Evolutionary conservation across 2,329 filamentous ascomycete genomes (phyloP).

Genomic region (Neofusicoccum umdonicola): DNA sequence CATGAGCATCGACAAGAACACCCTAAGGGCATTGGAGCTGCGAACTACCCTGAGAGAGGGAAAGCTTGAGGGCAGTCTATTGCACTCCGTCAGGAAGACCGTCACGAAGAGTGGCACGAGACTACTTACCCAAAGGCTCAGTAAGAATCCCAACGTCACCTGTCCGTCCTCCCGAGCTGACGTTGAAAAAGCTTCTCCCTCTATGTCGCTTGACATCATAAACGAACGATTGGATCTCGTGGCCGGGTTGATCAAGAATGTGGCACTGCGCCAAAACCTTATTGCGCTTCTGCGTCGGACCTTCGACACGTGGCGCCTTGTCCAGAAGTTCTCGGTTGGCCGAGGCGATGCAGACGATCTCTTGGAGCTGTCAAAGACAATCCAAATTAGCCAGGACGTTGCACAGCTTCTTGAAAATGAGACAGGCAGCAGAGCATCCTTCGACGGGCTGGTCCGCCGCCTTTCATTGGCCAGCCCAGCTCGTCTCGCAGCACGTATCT

Average conservation of each 20-base stretch:
- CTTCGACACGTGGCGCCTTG: conserved; percentile 81
- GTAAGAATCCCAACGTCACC: conserved; percentile 40
- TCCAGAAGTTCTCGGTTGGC: conserved; percentile 92
- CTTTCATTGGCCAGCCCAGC: conserved; percentile 66
- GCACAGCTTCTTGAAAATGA: conserved; percentile 44
- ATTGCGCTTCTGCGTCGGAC: conserved; percentile 67
- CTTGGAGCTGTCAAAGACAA: conserved; percentile 76
- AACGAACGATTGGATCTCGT: conserved; percentile 79
- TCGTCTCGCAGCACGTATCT: conserved; percentile 68
- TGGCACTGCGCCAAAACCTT: conserved; percentile 68
- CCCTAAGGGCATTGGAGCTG: conserved; percentile 84
- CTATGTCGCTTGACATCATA: conserved; percentile 79
- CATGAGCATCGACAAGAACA: conserved; percentile 92
- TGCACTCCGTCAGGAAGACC: conserved; percentile 86
- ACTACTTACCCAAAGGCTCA: conserved; percentile 79
- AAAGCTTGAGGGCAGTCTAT: conserved; percentile 73
- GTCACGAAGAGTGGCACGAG: conserved; percentile 89
- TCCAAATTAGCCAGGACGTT: conserved; percentile 70
- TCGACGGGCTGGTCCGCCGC: conserved; percentile 50
- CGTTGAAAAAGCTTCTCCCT: conserved; percentile 63
- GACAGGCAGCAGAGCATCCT: conserved; percentile 21
- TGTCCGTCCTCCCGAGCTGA: conserved; percentile 19
- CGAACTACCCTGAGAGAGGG: conserved; percentile 81
- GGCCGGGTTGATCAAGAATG: conserved; percentile 65
- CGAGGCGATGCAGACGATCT: conserved; percentile 91